Evolutionary conservation across 225 moss, liverwort and hornwort species (phyloP).

Genomic region (Bryoerythrophyllum caledonicum): DNA sequence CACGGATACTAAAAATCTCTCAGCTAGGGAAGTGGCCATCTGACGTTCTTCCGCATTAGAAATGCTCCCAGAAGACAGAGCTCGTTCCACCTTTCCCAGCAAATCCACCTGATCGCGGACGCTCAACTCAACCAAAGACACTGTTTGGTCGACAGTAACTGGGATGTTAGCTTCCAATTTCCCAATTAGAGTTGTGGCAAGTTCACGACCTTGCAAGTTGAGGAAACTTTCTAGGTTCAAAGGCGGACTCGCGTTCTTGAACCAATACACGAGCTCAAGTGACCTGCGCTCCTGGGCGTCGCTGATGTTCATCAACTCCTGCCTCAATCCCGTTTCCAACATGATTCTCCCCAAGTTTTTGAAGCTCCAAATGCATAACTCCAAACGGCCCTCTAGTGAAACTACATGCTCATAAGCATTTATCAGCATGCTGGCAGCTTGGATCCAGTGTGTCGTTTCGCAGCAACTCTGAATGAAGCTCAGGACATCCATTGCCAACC

Average conservation of each 20-base stretch:
- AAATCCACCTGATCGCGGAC: slow-evolving; percentile 2
- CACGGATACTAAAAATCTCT: neutral
- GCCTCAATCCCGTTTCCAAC: slow-evolving; percentile 4
- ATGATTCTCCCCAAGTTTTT: neutral
- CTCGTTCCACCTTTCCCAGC: neutral
- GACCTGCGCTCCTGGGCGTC: neutral
- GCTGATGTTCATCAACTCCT: neutral
- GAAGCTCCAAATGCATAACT: slow-evolving; percentile 25
- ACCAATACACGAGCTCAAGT: neutral
- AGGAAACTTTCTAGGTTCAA: neutral
- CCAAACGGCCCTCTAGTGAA: neutral
- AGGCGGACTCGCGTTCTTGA: neutral
- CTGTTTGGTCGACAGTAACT: neutral
- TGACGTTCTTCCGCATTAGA: neutral
- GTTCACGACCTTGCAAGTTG: neutral
- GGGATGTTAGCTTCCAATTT: neutral
- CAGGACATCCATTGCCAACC: slow-evolving; percentile 2
- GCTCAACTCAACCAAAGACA: slow-evolving; percentile 1
- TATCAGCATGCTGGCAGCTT: slow-evolving; percentile 6
- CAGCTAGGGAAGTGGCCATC: neutral
- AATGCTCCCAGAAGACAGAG: neutral
- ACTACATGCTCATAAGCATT: slow-evolving; percentile 20
- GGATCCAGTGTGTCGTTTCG: neutral
- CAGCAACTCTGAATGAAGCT: slow-evolving; percentile 20
- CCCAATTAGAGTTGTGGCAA: neutral